Evolutionary conservation across 441 rosid species (phyloP).

Genomic region (Populus hybrid): DNA sequence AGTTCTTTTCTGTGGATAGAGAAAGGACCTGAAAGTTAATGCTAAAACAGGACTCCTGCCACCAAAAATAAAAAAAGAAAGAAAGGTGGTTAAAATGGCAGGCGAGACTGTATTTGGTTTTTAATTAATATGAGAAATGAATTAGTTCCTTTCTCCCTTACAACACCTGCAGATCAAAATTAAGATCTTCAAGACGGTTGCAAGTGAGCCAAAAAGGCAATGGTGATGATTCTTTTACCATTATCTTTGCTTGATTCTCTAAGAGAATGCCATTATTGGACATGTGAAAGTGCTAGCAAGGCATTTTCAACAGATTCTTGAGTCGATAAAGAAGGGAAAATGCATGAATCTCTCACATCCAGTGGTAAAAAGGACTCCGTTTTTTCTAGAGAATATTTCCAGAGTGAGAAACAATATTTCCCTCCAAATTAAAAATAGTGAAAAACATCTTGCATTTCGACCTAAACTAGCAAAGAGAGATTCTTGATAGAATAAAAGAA

Average conservation of each 20-base stretch:
- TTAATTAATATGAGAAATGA: neutral
- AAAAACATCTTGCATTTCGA: neutral
- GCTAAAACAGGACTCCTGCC: conserved; percentile 17
- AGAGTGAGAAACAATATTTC: neutral
- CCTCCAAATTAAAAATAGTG: neutral
- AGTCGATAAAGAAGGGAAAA: neutral
- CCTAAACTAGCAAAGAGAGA: neutral
- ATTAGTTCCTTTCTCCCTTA: neutral
- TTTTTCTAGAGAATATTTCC: neutral
- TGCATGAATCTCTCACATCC: neutral
- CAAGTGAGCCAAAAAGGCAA: conserved; percentile 5
- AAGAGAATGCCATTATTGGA: neutral
- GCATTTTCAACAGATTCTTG: neutral
- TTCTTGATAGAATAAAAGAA: neutral
- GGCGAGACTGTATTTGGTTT: conserved; percentile 2
- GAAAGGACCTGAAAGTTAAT: conserved; percentile 4
- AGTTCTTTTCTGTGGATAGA: neutral
- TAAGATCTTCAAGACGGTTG: neutral
- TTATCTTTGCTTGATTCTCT: conserved; percentile 15
- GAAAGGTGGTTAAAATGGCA: conserved; percentile 4
- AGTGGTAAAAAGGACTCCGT: neutral
- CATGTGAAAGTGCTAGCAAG: neutral
- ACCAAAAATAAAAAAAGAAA: neutral
- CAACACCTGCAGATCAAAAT: conserved; percentile 2
- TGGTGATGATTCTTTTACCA: conserved; percentile 14